Conservation (phyloP, 345 rosid genomes). For the Pugionium dolabratum region DNA sequence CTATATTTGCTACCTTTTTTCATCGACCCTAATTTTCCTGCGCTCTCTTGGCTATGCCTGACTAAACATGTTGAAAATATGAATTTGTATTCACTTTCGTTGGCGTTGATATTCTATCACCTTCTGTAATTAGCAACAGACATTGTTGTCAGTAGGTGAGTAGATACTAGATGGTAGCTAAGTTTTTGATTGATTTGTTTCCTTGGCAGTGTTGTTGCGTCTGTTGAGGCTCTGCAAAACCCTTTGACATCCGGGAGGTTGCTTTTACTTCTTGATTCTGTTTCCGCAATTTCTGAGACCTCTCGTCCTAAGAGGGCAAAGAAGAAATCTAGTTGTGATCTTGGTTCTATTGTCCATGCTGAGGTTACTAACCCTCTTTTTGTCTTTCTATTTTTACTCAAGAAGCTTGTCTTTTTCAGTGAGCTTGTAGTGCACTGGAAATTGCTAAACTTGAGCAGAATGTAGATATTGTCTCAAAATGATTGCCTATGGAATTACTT, state of each 20-base stretch:
- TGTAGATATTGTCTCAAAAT: conserved; percentile 13
- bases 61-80: conserved; percentile 8
- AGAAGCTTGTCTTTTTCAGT: conserved; percentile 5
- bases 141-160: conserved; percentile 14
- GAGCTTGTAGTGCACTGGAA: conserved; percentile 19
- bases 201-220: conserved; percentile 66
- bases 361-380: conserved; percentile 58
- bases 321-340: conserved; percentile 61
- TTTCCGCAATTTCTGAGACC: conserved; percentile 56
- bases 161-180: conserved; percentile 17
- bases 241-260: conserved; percentile 69
- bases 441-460: conserved; percentile 12
- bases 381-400: conserved; percentile 6
- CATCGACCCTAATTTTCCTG: conserved; percentile 2
- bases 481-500: conserved; percentile 10
- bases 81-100: conserved; percentile 8
- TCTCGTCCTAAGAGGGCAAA: conserved; percentile 79
- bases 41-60: conserved; percentile 15
- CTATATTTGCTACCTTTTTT: conserved; percentile 12
- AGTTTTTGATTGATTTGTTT: conserved; percentile 19
- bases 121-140: conserved; percentile 13
- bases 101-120: conserved; percentile 16
- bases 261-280: conserved; percentile 78
- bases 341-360: conserved; percentile 82
- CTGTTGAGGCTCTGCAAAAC: conserved; percentile 69